These are phyloP conservation scores for Xylariaceae sp. DNA, from an alignment of 2,329 filamentous ascomycete genomes.

Conservation along the genomic window DNA sequence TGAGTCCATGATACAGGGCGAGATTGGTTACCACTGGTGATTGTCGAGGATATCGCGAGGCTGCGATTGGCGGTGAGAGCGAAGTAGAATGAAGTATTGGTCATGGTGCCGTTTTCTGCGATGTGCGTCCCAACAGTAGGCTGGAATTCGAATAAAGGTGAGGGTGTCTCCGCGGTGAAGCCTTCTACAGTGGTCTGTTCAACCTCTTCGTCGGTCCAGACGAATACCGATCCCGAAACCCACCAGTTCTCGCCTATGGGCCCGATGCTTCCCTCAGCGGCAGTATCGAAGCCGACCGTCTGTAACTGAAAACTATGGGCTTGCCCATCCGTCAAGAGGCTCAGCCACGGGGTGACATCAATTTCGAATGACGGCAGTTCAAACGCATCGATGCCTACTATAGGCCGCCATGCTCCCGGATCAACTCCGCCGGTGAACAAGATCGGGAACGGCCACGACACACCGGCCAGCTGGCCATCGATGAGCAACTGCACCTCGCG, in stretches of 20 bases:
- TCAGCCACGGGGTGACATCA: constrained; percentile 63
- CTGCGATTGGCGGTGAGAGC: constrained; percentile 20
- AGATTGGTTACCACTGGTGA: constrained; percentile 14
- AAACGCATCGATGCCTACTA: constrained; percentile 66
- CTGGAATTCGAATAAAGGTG: constrained; percentile 20
- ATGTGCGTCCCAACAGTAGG: constrained; percentile 15
- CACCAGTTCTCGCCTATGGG: constrained; percentile 59
- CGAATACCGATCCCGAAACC: constrained; percentile 61
- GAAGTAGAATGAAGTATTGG: constrained; percentile 27
- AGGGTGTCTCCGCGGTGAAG: constrained; percentile 6
- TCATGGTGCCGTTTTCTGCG: constrained; percentile 15
- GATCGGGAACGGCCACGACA: constrained; percentile 65
- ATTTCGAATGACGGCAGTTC: constrained; percentile 65
- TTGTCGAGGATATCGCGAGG: constrained; percentile 23
- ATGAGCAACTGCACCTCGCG: constrained; percentile 64
- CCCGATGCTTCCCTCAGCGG: constrained; percentile 30
- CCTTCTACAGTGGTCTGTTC: constrained; percentile 13
- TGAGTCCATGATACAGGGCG: constrained; percentile 22
- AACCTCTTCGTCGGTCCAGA: constrained; percentile 50
- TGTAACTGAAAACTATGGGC: constrained; percentile 35
- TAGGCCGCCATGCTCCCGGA: constrained; percentile 64
- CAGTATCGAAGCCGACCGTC: constrained; percentile 36
- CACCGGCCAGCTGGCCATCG: constrained; percentile 57
- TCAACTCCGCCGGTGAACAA: constrained; percentile 67
- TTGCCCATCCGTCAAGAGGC: constrained; percentile 50